phyloP scores from a whole-genome alignment of 495 filamentous ascomycete species.

The Penicillium turbatum region DNA sequence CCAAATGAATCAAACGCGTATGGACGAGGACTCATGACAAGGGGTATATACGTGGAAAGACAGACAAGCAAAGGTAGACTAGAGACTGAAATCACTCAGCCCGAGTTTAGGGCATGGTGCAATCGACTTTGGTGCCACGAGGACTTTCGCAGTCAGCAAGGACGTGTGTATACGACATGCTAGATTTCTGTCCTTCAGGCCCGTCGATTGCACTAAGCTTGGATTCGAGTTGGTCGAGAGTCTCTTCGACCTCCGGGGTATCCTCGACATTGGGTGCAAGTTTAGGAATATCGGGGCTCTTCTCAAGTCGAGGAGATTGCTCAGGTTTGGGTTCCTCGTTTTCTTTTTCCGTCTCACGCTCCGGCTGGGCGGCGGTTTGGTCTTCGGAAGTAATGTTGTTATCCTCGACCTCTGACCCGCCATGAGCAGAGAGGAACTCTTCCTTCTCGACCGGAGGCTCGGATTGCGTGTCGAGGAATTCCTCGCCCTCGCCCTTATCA shows the following conservation, averaged over 20 bases:
- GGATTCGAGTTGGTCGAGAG: conserved; percentile 4
- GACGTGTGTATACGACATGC: neutral
- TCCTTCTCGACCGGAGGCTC: conserved; percentile 28
- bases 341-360: neutral
- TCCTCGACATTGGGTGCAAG: neutral
- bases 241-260: conserved; percentile 3
- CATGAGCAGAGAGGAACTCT: conserved; percentile 47
- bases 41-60: neutral
- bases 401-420: neutral
- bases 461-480: conserved; percentile 17
- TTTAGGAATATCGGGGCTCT: neutral
- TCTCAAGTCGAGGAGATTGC: neutral
- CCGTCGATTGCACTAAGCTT: neutral
- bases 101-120: conserved; percentile 1
- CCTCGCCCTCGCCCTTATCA: conserved; percentile 17
- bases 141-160: conserved; percentile 1
- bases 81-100: neutral
- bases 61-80: neutral
- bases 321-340: neutral
- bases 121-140: neutral
- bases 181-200: neutral
- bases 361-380: neutral
- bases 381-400: neutral
- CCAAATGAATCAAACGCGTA: neutral
- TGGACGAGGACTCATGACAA: conserved; percentile 4